Base-by-base conservation (phyloP, 306 rosid genomes). In the Sicyos edulis region DNA sequence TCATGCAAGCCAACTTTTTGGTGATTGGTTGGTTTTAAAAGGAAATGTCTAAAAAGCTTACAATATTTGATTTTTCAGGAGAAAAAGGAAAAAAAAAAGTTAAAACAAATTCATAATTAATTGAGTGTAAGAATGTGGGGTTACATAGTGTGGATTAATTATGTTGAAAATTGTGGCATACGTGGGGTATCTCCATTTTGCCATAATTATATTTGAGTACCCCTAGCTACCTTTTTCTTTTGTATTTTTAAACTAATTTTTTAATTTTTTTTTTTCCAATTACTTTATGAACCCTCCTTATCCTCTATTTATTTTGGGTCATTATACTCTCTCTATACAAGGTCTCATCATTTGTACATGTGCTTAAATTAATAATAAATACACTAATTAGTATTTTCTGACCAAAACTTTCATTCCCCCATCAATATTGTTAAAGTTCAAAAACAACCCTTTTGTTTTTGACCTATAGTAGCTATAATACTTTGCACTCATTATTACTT, bases 131-230 rank as follows among this genome's bases (percentile, higher is more conserved):
- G 49, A 51, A 12, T 24, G 70, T 64, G 70, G 75, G 70, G 61
- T 47, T 72, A 21, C 16, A 61, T 52, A 51, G 59, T 42, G 57
- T 49, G 0, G 44, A 67, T 67, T 67, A 47, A 55, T 67, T 67
- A 50, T 75, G 56, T 71, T 61, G 12, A 75, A 68, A 75, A 68
- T 64, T 57, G 71, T 73, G 56, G 71, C 29, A 51, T 65, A 60
- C 66, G 74, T 74, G 67, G 81, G 75, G 54, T 63, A 62, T 81
- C 60, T 54, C 42, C 54, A 45, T 17, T 67, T 40, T 76, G 49
- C 21, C 75, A 70, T 77, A 78, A 75, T 74, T 74, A 55, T 70
- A 78, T 64, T 63, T 44, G 4, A 74, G 8, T 66, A 66, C 40
- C 54, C 61, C n/a, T 7, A 64, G 16, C 57, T 57, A 15, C 32